Percentiles rank a stretch among this genome's conserved stretches.
Conservation (phyloP, 2,329 filamentous ascomycete genomes). For the Fusarium algeriense region DNA sequence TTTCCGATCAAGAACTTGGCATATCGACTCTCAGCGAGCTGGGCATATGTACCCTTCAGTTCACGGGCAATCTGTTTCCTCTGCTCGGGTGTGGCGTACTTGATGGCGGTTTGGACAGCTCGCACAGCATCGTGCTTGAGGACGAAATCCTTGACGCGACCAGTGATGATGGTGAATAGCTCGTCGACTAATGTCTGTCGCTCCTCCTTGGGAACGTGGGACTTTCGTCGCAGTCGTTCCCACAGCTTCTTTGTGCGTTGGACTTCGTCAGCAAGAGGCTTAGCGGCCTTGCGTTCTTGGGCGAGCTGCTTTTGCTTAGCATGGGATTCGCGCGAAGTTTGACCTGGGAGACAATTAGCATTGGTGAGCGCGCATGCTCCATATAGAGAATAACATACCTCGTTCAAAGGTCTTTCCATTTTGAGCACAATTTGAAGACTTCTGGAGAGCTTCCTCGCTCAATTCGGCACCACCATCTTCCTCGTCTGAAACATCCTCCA, state of each 20-base stretch:
- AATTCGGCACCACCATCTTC: slow-evolving; percentile 67
- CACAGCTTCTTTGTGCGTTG: slow-evolving; percentile 94
- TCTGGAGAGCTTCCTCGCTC: slow-evolving; percentile 55
- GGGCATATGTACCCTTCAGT: slow-evolving; percentile 84
- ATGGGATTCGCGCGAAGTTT: slow-evolving; percentile 86
- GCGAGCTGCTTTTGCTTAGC: slow-evolving; percentile 91
- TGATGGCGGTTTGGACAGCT: slow-evolving; percentile 95
- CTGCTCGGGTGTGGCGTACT: slow-evolving; percentile 90
- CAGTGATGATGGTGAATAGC: slow-evolving; percentile 91
- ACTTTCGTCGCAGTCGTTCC: slow-evolving; percentile 93
- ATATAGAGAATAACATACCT: slow-evolving; percentile 50
- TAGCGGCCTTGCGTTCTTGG: slow-evolving; percentile 89
- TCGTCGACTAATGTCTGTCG: slow-evolving; percentile 88
- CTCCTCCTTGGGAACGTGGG: slow-evolving; percentile 90
- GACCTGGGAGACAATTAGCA: slow-evolving; percentile 55
- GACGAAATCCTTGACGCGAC: slow-evolving; percentile 92
- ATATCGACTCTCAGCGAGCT: slow-evolving; percentile 93
- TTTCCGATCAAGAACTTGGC: slow-evolving; percentile 98
- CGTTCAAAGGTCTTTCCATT: slow-evolving; percentile 58
- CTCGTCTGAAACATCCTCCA: slow-evolving; percentile 64
- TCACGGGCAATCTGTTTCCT: slow-evolving; percentile 88
- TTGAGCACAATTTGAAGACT: slow-evolving; percentile 49
- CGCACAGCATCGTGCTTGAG: slow-evolving; percentile 99
- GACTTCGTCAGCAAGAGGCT: slow-evolving; percentile 92
- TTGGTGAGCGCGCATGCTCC: neutral